These are phyloP conservation scores for Chlamydomonas sphaeroides DNA, from an alignment of 139 green algal species.

Conservation along the genomic window DNA sequence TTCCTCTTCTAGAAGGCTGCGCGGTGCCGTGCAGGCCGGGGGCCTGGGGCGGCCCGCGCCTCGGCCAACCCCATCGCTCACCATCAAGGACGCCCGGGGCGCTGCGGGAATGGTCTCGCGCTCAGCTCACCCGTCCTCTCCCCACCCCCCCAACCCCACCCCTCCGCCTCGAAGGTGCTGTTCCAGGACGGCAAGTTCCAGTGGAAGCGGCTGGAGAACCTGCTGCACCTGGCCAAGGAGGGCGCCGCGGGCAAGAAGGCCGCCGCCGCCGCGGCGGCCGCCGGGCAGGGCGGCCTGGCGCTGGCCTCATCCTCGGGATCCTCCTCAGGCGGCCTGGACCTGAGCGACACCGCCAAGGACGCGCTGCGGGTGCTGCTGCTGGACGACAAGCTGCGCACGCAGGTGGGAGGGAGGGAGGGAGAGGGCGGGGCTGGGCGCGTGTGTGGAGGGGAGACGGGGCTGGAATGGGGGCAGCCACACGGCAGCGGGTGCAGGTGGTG, in stretches of 20 bases:
- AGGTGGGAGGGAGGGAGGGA: conserved; percentile 63
- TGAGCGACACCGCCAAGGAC: conserved; percentile 90
- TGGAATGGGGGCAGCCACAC: too few relatives aligned
- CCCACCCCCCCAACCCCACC: too few relatives aligned
- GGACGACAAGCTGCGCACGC: conserved; percentile 79
- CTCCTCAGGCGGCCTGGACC: conserved; percentile 73
- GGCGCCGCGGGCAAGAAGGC: conserved; percentile 57
- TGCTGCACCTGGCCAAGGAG: conserved; percentile 88
- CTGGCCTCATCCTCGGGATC: neutral
- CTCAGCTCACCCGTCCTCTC: too few relatives aligned
- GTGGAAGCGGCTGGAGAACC: conserved; percentile 96
- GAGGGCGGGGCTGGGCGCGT: too few relatives aligned
- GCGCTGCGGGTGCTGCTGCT: conserved; percentile 79
- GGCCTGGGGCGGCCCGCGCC: too few relatives aligned
- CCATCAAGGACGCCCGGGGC: too few relatives aligned
- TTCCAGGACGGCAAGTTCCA: conserved; percentile 93
- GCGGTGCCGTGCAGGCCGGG: too few relatives aligned
- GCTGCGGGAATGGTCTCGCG: too few relatives aligned
- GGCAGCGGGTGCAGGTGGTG: too few relatives aligned
- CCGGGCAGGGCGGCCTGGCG: neutral
- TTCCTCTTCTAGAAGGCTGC: too few relatives aligned
- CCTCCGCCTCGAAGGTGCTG: too few relatives aligned
- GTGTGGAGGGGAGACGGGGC: neutral
- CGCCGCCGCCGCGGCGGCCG: conserved; percentile 13
- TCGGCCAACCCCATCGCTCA: too few relatives aligned